A percentile compares a stretch with the other conserved stretches of the same genome.
phyloP scores from a whole-genome alignment of 306 rosid species.

The Inga laurina region DNA sequence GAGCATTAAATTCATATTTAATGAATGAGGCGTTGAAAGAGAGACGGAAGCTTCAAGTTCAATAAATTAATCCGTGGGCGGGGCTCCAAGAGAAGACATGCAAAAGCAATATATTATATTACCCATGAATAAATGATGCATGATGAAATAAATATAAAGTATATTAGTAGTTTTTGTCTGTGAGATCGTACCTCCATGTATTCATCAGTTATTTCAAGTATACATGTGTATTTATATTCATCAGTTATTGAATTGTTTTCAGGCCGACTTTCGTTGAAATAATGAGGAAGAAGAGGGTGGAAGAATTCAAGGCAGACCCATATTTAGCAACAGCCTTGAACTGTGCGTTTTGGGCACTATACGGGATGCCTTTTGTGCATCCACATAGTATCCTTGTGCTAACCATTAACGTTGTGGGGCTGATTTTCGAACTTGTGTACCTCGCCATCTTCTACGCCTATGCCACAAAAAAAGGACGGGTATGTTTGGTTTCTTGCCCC shows the following conservation, averaged over 20 bases:
- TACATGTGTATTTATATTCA: not conserved
- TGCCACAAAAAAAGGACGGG: slow-evolving; percentile 52
- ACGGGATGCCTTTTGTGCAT: slow-evolving; percentile 77
- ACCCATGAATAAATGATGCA: not conserved
- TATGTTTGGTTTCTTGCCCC: not conserved
- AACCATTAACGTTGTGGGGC: slow-evolving; percentile 66
- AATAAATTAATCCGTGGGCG: not conserved
- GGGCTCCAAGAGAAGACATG: not conserved
- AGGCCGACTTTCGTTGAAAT: slow-evolving; percentile 71
- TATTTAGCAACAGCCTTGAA: slow-evolving; percentile 64
- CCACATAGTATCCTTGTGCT: slow-evolving; percentile 62
- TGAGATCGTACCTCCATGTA: not conserved
- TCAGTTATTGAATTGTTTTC: slow-evolving; percentile 1
- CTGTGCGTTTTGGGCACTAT: slow-evolving; percentile 72
- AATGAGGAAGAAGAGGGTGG: slow-evolving; percentile 58
- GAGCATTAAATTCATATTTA: not conserved
- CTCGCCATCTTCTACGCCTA: slow-evolving; percentile 47
- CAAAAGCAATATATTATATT: not conserved
- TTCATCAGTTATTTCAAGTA: not conserved
- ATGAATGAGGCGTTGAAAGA: not conserved
- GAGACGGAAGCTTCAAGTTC: not conserved
- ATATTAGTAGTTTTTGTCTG: not conserved
- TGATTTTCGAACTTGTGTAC: slow-evolving; percentile 54
- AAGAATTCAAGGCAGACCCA: slow-evolving; percentile 64
- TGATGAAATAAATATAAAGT: not conserved